Evolutionary conservation across 257 asterid genomes (phyloP).

Genomic region (Penstemon eatonii): DNA sequence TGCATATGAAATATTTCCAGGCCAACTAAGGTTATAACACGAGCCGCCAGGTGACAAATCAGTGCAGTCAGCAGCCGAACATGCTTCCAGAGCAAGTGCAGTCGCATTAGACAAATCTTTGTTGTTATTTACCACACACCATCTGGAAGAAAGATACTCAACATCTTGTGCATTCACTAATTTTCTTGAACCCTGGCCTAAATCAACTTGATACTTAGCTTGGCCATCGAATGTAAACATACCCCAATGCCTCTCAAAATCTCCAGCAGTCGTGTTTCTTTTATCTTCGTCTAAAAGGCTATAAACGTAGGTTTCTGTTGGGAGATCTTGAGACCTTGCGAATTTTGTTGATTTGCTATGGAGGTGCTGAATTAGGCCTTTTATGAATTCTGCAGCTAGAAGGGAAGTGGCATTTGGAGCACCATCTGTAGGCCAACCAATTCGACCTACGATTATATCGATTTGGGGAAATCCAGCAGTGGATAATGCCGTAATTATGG

Average conservation of each 20-base stretch:
- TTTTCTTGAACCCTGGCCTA: slow-evolving; percentile 53
- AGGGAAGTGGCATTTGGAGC: slow-evolving; percentile 65
- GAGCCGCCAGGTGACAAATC: slow-evolving; percentile 61
- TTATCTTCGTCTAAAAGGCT: slow-evolving; percentile 84
- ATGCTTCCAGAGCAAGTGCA: slow-evolving; percentile 58
- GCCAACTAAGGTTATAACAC: slow-evolving; percentile 73
- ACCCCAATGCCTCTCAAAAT: slow-evolving; percentile 89
- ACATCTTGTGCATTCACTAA: slow-evolving; percentile 65
- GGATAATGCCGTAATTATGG: slow-evolving; percentile 48
- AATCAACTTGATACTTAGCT: slow-evolving; percentile 65
- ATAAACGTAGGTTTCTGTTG: slow-evolving; percentile 51
- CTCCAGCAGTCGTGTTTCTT: slow-evolving; percentile 53
- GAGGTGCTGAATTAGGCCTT: slow-evolving; percentile 58
- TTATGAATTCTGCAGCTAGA: slow-evolving; percentile 61
- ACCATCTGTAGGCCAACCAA: slow-evolving; percentile 95
- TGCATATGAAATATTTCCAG: slow-evolving; percentile 75
- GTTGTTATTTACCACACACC: slow-evolving; percentile 87
- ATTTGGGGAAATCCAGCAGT: slow-evolving; percentile 55
- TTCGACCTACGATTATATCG: slow-evolving; percentile 50
- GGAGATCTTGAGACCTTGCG: slow-evolving; percentile 40
- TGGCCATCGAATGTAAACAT: slow-evolving; percentile 89
- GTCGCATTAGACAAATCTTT: slow-evolving; percentile 56
- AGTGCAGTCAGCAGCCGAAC: slow-evolving; percentile 70
- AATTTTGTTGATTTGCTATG: slow-evolving; percentile 49
- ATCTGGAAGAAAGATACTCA: slow-evolving; percentile 64